A percentile compares a stretch with the other conserved stretches of the same genome.
Evolutionary conservation across 2,329 filamentous ascomycete genomes (phyloP).

Genomic region (Apiospora marii): DNA sequence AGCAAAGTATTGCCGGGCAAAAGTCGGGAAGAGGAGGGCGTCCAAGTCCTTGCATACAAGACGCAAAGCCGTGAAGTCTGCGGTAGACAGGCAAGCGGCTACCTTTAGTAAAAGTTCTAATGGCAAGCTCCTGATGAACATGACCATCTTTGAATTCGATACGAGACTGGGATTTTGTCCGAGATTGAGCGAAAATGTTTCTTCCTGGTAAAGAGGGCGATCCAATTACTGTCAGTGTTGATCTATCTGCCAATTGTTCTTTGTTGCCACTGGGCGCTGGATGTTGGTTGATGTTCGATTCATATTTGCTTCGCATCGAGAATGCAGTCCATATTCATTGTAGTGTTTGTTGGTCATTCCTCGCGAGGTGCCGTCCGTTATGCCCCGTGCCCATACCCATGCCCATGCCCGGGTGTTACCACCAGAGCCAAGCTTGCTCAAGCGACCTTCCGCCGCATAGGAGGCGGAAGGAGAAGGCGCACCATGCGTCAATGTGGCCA

Average conservation of each 20-base stretch:
- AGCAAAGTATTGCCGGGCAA: not conserved
- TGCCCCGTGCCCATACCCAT: too few species aligned
- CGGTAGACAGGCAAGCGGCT: not conserved
- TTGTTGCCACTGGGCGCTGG: too few species aligned
- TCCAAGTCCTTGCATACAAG: not conserved
- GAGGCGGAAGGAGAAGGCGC: too few species aligned
- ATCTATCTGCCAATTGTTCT: too few species aligned
- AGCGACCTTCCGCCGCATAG: too few species aligned
- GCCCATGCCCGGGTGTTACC: not conserved
- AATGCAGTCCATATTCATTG: not conserved
- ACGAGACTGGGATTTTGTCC: not conserved
- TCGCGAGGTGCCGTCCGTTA: not conserved
- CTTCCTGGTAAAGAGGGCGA: not conserved
- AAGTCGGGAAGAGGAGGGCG: not conserved
- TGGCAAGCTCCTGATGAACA: not conserved
- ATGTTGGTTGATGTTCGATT: not conserved
- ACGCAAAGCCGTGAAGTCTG: not conserved
- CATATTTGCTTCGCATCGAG: not conserved
- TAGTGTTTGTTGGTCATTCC: not conserved
- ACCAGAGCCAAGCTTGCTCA: too few species aligned
- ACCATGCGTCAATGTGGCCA: too few species aligned
- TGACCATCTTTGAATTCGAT: not conserved
- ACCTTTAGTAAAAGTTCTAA: not conserved
- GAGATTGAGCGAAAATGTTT: not conserved
- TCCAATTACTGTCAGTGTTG: not conserved